Evolutionary conservation across 2,329 filamentous ascomycete genomes (phyloP).

Genomic region (Xylaria sp.): DNA sequence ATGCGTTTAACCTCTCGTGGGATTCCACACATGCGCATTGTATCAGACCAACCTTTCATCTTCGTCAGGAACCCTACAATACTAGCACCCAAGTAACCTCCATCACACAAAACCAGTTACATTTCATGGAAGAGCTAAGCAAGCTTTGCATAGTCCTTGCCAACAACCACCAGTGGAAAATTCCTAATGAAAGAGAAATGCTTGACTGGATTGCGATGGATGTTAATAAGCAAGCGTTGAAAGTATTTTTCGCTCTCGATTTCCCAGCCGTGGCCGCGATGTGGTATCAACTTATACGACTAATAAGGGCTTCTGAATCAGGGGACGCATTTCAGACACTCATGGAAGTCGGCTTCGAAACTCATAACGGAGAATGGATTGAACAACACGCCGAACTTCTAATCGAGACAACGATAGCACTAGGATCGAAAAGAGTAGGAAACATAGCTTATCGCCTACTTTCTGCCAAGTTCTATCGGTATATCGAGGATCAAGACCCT

Average conservation of each 20-base stretch:
- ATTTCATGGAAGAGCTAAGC: background rate
- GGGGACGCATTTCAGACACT: background rate
- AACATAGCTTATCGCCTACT: background rate
- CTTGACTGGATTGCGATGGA: background rate
- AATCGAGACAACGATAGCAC: no score
- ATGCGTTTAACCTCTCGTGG: background rate
- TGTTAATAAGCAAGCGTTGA: background rate
- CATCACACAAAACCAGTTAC: background rate
- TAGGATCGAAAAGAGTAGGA: background rate
- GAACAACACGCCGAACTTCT: background rate
- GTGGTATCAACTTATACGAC: background rate
- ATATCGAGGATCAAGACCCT: background rate
- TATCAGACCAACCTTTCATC: background rate
- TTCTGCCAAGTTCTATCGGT: background rate
- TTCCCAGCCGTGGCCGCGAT: background rate
- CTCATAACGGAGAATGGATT: conserved; percentile 7
- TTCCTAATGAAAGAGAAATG: background rate
- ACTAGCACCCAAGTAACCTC: background rate
- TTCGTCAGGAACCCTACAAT: background rate
- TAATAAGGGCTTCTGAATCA: background rate
- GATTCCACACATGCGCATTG: background rate
- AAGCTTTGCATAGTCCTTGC: background rate
- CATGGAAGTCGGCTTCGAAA: conserved; percentile 8
- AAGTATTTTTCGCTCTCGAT: background rate
- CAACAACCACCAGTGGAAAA: background rate